These are phyloP conservation scores for Conringia planisiliqua DNA, from an alignment of 345 rosid species.

Conservation along the genomic window DNA sequence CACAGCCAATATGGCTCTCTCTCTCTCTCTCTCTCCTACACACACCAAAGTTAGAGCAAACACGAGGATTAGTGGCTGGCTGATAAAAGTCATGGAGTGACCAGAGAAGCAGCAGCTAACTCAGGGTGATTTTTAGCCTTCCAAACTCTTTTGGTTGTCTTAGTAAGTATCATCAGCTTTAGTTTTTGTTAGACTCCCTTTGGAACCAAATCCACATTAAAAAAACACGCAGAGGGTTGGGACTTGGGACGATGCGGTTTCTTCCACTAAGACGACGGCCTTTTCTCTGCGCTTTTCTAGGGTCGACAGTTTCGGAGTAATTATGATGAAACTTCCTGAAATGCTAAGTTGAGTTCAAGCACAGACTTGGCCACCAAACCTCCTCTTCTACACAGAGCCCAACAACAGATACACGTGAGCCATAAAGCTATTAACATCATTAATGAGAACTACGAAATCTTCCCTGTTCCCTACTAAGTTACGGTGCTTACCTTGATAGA, in stretches of 20 bases:
- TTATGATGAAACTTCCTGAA: conserved; percentile 65
- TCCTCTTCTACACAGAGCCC: conserved; percentile 57
- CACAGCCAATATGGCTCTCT: conserved; percentile 23
- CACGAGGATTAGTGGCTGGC: conserved; percentile 11
- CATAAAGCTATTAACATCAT: background rate
- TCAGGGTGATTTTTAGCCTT: conserved; percentile 13
- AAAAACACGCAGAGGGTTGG: conserved; percentile 20
- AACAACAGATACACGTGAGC: conserved; percentile 6
- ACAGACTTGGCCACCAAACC: conserved; percentile 87
- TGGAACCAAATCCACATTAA: conserved; percentile 27
- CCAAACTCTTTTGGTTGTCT: conserved; percentile 28
- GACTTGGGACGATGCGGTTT: conserved; percentile 23
- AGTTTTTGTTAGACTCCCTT: conserved; percentile 35
- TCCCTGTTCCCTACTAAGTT: background rate
- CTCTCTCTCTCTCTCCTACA: background rate
- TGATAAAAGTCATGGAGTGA: background rate
- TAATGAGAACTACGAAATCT: background rate
- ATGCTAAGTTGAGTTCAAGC: conserved; percentile 76
- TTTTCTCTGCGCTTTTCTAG: conserved; percentile 9
- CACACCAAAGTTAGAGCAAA: conserved; percentile 13
- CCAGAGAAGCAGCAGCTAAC: conserved; percentile 19
- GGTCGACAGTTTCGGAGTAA: conserved; percentile 6
- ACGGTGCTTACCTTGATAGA: conserved; percentile 47
- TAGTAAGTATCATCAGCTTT: conserved; percentile 23
- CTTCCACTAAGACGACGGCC: background rate